Percentiles rank a stretch among this genome's conserved stretches.
Conservation (phyloP, 1,139 yeast species). For the Lipomyces yarrowii region DNA sequence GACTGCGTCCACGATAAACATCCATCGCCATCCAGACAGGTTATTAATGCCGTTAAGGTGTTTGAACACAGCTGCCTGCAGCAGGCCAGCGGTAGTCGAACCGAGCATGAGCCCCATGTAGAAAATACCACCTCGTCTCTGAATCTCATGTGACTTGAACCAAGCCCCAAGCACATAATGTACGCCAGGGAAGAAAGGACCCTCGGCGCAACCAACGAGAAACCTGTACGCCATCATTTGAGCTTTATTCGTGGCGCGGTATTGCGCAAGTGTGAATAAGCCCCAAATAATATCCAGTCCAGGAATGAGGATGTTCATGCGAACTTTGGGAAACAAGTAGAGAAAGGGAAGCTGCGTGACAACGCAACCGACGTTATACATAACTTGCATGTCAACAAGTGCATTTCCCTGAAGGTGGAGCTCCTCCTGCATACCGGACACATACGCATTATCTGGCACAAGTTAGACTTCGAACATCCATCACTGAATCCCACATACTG, state of each 20-base stretch:
- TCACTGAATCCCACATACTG: constrained; percentile 10
- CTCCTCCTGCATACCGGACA: constrained; percentile 38
- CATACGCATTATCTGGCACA: constrained; percentile 23
- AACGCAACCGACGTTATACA: constrained; percentile 61
- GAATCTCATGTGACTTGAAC: constrained; percentile 61
- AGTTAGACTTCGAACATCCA: not conserved
- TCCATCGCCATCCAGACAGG: constrained; percentile 71
- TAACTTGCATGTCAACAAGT: constrained; percentile 60
- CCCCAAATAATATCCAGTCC: constrained; percentile 67
- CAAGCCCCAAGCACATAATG: constrained; percentile 65
- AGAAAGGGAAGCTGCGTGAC: constrained; percentile 55
- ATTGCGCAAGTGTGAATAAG: constrained; percentile 60
- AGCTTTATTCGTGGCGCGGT: constrained; percentile 50
- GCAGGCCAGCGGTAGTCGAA: constrained; percentile 61
- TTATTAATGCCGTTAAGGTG: constrained; percentile 53
- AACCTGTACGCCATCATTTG: constrained; percentile 62
- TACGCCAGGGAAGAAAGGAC: constrained; percentile 60
- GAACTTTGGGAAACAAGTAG: constrained; percentile 47
- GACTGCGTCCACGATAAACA: constrained; percentile 67
- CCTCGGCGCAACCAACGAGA: constrained; percentile 60
- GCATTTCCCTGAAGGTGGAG: constrained; percentile 67
- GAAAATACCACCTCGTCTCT: constrained; percentile 63
- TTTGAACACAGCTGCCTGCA: constrained; percentile 62
- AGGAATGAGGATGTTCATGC: constrained; percentile 60
- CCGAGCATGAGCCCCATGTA: constrained; percentile 65